A percentile compares a stretch with the other conserved stretches of the same genome.
Conservation (phyloP, 73 alveolate genomes). For the Paraurostyla sp. region DNA sequence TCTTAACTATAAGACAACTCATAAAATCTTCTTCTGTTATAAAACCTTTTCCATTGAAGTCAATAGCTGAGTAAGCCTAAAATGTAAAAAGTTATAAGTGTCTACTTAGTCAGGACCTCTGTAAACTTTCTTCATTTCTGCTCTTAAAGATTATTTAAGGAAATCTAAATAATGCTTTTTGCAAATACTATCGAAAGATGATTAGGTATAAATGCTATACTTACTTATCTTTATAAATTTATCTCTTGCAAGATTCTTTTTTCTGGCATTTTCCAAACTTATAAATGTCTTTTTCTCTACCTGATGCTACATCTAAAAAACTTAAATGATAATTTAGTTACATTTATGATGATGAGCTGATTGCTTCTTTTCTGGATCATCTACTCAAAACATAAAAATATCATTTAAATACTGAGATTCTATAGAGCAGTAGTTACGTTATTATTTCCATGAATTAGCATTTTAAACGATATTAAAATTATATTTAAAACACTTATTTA, state of each 20-base stretch:
- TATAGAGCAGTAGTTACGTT: too few relatives aligned
- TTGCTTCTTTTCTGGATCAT: too few relatives aligned
- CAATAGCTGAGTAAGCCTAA: conserved; percentile 42
- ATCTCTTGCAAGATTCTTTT: conserved; percentile 35
- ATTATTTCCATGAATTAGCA: too few relatives aligned
- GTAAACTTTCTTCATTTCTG: conserved; percentile 26
- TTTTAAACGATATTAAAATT: too few relatives aligned
- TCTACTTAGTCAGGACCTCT: conserved; percentile 49
- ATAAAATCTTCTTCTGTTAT: conserved; percentile 23
- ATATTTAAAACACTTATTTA: too few relatives aligned
- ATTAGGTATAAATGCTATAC: not conserved
- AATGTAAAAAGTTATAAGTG: not conserved
- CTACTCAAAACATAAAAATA: too few relatives aligned
- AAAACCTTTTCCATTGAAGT: conserved; percentile 27
- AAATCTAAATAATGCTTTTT: conserved; percentile 51
- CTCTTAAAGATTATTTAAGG: not conserved
- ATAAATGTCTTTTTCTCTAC: not conserved
- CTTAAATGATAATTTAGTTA: too few relatives aligned
- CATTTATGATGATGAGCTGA: too few relatives aligned
- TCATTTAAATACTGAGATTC: too few relatives aligned
- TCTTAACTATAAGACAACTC: not conserved
- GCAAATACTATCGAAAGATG: not conserved
- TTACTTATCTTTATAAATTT: conserved; percentile 16
- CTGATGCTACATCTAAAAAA: not conserved
- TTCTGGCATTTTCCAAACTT: conserved; percentile 10